phyloP scores from a whole-genome alignment of 2,329 filamentous ascomycete genomes.

The Fusarium illudens region DNA sequence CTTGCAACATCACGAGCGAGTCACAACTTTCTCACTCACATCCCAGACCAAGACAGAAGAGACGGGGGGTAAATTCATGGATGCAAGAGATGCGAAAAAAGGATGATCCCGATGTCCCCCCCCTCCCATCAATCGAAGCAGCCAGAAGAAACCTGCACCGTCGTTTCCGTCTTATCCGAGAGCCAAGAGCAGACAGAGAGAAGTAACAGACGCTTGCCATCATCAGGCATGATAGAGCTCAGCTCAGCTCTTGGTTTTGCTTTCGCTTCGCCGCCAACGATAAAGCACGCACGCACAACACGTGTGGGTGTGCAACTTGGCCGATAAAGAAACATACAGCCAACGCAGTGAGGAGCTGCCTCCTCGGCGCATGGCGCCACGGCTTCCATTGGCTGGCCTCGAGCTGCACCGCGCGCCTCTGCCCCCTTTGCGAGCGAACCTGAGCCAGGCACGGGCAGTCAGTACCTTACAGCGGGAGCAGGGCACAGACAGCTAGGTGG shows the following conservation, averaged over 20 bases:
- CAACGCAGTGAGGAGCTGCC: conserved; percentile 21
- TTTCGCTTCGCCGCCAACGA: not conserved
- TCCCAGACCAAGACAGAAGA: too few relatives aligned
- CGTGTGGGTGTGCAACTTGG: conserved; percentile 19
- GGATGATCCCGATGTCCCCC: not conserved
- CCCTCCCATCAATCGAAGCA: not conserved
- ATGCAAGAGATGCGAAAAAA: not conserved
- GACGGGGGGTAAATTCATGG: not conserved
- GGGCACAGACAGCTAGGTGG: conserved; percentile 28
- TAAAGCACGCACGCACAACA: conserved; percentile 1
- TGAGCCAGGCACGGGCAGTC: conserved; percentile 27
- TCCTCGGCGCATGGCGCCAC: conserved; percentile 9
- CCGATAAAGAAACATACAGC: conserved; percentile 22
- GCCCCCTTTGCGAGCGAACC: conserved; percentile 4
- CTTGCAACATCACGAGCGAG: conserved; percentile 3
- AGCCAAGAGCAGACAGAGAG: not conserved
- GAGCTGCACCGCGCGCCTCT: conserved; percentile 7
- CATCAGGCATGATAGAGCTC: not conserved
- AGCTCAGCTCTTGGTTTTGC: not conserved
- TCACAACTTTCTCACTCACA: not conserved
- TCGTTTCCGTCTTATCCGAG: conserved; percentile 14
- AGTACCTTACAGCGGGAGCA: conserved; percentile 34
- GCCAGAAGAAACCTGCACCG: not conserved
- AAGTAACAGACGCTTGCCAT: conserved; percentile 3
- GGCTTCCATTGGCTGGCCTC: conserved; percentile 7